Evolutionary conservation across 2,329 filamentous ascomycete genomes (phyloP), one percentile per base, ranked within the genome.

Genomic region (Colletotrichum horii): DNA sequence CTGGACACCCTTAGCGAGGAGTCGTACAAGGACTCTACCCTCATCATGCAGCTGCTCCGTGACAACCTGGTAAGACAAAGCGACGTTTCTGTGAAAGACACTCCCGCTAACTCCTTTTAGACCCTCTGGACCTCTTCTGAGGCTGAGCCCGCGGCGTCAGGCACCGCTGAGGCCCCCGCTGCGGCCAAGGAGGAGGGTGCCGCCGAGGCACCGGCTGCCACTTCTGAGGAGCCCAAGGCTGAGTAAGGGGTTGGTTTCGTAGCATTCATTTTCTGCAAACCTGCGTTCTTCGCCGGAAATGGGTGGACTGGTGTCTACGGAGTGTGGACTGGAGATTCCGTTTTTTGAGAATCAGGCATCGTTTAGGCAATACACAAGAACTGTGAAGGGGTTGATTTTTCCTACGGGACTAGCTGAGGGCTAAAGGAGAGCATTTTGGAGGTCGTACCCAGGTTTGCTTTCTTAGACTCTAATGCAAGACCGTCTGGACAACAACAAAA

Each of bases 41-140:
- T 98, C 83, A 98, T 98, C 89, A 98, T 98, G 96, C 96, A 98
- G 91, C 94, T 98, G 78, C 94, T 98, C 85, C 94, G 96, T 85
- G 96, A 98, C 90, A 98, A 98, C 92, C 86, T 98, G 86, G 95
- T 97, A 91, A 80, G 91, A 86, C 34, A 52, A 14, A 22, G 14
- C 34, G 8, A 22, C 2, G 4, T 15, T 32, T 36, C 5, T 67
- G 14, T 4, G 5, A 16, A 67, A 58, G 24, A 38, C 19, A 36
- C 11, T 48, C 11, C 67, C 69, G 66, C 86, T 87, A 80, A 87
- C 79, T 30, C 6, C 19, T 24, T 71, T 61, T 80, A 98, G 96
- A 98, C 97, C 80, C 96, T 98, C 87, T 98, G 97, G 97, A 98
- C 97, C 84, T 98, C 96, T 77, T 98, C 96, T 80, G 97, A 98